These are phyloP conservation scores for Mrakiaceae sp. DNA, from an alignment of 1,284 basidiomycete species.

Conservation along the genomic window DNA sequence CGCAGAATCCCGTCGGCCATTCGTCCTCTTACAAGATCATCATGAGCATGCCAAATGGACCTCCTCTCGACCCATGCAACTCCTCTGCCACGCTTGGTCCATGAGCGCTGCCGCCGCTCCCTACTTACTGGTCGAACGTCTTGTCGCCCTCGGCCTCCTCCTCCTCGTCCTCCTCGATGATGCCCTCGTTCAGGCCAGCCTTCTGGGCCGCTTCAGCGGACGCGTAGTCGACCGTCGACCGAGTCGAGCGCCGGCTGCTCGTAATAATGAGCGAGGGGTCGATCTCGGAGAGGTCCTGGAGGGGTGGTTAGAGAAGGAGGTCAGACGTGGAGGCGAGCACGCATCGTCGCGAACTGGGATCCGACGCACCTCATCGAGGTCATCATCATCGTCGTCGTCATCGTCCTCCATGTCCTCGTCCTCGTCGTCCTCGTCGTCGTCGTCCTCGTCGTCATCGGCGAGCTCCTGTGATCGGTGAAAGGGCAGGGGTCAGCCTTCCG, in stretches of 20 bases:
- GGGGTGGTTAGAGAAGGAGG: not conserved
- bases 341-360: not conserved
- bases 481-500: too few relatives aligned
- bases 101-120: too few relatives aligned
- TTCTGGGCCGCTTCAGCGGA: slow-evolving; percentile 12
- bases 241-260: slow-evolving; percentile 12
- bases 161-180: slow-evolving; percentile 9
- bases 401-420: slow-evolving; percentile 14
- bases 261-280: slow-evolving; percentile 8
- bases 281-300: slow-evolving; percentile 6
- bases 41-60: too few relatives aligned
- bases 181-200: slow-evolving; percentile 9
- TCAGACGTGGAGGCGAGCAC: not conserved
- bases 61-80: too few relatives aligned
- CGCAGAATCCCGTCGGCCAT: too few relatives aligned
- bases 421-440: slow-evolving; percentile 12
- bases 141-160: slow-evolving; percentile 13
- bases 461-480: too few relatives aligned
- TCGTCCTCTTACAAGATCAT: too few relatives aligned
- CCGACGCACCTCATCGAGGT: slow-evolving; percentile 3
- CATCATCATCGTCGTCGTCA: slow-evolving; percentile 11
- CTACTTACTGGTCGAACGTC: not conserved
- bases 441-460: slow-evolving; percentile 7
- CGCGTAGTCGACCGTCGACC: slow-evolving; percentile 11
- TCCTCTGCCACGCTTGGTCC: too few relatives aligned